These are phyloP conservation scores for Ustilago sp. DNA, from an alignment of 1,284 basidiomycete species.

Conservation along the genomic window DNA sequence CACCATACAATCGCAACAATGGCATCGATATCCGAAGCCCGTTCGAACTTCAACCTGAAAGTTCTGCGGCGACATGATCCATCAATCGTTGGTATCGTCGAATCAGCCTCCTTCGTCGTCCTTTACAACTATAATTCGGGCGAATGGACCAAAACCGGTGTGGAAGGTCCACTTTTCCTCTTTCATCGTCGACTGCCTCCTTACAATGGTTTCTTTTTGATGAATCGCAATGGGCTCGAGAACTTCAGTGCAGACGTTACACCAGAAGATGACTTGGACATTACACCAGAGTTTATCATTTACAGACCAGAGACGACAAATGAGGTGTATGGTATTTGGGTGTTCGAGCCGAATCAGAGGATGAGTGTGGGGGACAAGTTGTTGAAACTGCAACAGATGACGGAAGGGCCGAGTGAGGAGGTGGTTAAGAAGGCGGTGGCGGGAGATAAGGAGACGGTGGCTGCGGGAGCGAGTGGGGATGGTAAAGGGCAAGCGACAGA, in stretches of 20 bases:
- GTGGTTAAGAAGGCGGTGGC: conserved; percentile 17
- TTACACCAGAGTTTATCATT: conserved; percentile 76
- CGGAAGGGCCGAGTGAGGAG: conserved; percentile 34
- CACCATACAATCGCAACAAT: conserved; percentile 9
- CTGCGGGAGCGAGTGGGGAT: background rate
- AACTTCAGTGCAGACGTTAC: conserved; percentile 82
- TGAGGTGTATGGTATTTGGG: conserved; percentile 81
- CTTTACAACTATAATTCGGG: conserved; percentile 68
- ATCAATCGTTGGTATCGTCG: conserved; percentile 81
- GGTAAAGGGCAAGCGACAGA: conserved; percentile 7
- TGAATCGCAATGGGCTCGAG: conserved; percentile 86
- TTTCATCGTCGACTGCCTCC: conserved; percentile 81
- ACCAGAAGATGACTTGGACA: conserved; percentile 81
- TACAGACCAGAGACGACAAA: conserved; percentile 75
- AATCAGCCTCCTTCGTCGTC: conserved; percentile 83
- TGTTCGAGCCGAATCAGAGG: conserved; percentile 78
- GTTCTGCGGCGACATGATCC: conserved; percentile 84
- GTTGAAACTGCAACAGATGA: conserved; percentile 55
- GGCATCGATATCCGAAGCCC: conserved; percentile 41
- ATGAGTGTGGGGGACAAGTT: conserved; percentile 74
- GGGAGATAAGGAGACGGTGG: conserved; percentile 6
- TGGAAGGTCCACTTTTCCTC: conserved; percentile 88
- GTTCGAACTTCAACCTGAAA: conserved; percentile 76
- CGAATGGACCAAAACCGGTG: conserved; percentile 79
- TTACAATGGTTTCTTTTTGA: conserved; percentile 85